phyloP scores from a whole-genome alignment of 2,329 filamentous ascomycete genomes.

The Macrophomina pseudophaseolina region DNA sequence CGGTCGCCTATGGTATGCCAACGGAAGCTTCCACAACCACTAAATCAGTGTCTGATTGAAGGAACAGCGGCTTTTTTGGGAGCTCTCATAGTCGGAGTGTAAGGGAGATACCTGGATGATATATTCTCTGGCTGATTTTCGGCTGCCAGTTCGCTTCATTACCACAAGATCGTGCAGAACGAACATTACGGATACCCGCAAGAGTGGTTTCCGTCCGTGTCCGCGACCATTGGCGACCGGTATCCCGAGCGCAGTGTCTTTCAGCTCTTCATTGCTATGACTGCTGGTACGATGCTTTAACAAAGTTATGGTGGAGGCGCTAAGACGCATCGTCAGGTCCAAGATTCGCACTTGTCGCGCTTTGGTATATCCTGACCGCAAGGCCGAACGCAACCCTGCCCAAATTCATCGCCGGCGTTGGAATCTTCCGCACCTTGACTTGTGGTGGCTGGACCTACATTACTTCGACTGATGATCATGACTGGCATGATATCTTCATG shows the following conservation, averaged over 20 bases:
- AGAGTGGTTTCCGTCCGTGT: constrained; percentile 97
- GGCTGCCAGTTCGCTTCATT: constrained; percentile 72
- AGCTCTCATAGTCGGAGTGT: constrained; percentile 77
- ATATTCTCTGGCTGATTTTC: background rate
- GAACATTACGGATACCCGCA: constrained; percentile 81
- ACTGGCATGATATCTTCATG: constrained; percentile 99
- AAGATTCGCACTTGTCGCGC: constrained; percentile 84
- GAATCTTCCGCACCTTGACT: constrained; percentile 85
- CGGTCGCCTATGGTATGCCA: constrained; percentile 73
- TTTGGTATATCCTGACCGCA: constrained; percentile 90
- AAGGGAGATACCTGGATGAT: constrained; percentile 10
- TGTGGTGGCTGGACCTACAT: constrained; percentile 99
- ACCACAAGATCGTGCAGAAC: constrained; percentile 96
- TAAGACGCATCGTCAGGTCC: constrained; percentile 64
- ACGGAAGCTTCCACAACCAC: background rate
- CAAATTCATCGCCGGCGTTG: constrained; percentile 78
- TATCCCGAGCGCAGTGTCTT: constrained; percentile 97
- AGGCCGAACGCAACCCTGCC: constrained; percentile 76
- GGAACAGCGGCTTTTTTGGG: constrained; percentile 78
- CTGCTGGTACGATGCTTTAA: constrained; percentile 67
- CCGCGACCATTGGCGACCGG: constrained; percentile 93
- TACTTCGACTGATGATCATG: constrained; percentile 96
- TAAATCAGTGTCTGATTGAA: background rate
- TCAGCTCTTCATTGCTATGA: constrained; percentile 95
- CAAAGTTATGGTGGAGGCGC: constrained; percentile 1